These are phyloP conservation scores for Sphagnum magellanicum DNA, from an alignment of 228 moss, liverwort and hornwort genomes.

Conservation along the genomic window DNA sequence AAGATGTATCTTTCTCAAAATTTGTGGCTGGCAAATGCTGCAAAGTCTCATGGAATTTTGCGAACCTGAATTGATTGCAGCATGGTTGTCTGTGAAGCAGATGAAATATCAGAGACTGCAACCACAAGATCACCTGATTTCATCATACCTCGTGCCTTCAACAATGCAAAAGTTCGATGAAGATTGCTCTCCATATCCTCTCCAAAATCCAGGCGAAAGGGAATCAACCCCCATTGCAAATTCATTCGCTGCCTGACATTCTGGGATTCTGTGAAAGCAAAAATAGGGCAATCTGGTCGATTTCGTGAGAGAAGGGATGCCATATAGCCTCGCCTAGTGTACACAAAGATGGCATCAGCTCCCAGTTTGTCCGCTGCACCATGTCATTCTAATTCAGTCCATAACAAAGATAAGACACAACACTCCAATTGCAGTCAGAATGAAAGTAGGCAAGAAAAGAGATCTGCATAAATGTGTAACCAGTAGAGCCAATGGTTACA, in stretches of 20 bases:
- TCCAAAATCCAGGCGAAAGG: constrained; percentile 38
- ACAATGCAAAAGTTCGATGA: constrained; percentile 31
- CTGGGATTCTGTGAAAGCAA: constrained; percentile 46
- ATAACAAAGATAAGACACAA: not conserved
- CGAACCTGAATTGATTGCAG: constrained; percentile 48
- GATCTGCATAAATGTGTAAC: no score
- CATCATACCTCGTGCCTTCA: constrained; percentile 53
- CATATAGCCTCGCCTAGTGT: constrained; percentile 50
- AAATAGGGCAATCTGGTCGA: constrained; percentile 54
- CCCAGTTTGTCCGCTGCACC: constrained; percentile 43
- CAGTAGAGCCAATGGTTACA: no score
- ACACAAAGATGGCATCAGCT: constrained; percentile 58
- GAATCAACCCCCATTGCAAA: constrained; percentile 53
- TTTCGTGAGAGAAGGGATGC: constrained; percentile 43
- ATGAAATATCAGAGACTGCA: constrained; percentile 33
- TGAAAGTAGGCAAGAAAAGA: no score
- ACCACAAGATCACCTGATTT: constrained; percentile 48
- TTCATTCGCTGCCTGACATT: constrained; percentile 36
- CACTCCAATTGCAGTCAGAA: not conserved
- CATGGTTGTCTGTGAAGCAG: constrained; percentile 8
- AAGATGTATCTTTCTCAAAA: no score
- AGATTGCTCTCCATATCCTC: constrained; percentile 52
- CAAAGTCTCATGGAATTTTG: constrained; percentile 21
- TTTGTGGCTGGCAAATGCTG: no score
- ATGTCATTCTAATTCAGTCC: not conserved